Base-by-base conservation (phyloP, 2,329 filamentous ascomycete genomes). In the Sporothrix pseudoabietina region DNA sequence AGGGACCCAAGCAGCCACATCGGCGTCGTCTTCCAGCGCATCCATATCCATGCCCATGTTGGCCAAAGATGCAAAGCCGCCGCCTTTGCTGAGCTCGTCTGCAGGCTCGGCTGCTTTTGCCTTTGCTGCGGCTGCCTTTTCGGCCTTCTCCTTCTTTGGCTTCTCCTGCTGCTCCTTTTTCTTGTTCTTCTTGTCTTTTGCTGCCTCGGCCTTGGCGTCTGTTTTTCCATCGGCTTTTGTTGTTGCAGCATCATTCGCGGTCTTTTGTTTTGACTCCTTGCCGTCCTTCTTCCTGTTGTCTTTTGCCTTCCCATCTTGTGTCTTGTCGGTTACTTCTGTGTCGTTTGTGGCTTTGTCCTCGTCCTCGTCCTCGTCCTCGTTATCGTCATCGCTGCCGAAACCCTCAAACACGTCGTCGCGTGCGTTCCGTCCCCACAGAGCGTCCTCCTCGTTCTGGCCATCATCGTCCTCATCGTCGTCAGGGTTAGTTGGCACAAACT, bases 1-100 rank as follows among this genome's bases (percentile, higher is more conserved):
- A 8, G 87, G 83, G 73, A 88, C 86, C 96, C 96, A 99, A 39
- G 88, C 91, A 16, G 92, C 92, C 71, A 97, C 87, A 79, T 96
- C 91, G 16, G 89, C 84, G 44, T 89, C 90, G 71, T 89, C 86
- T 6, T 81, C 81, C n/a, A 84, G 85, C 0, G 52, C 72, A 12
- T 74, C 73, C 55, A 59, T 59, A 55, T 68, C 47, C 22, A 87
- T 85, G 35, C 86, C 81, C 39, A 47, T 47, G 65, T 87, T 83
- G 39, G 86, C 84, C 16, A 92, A 81, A 63, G 86, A 86, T 66
- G 85, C 80, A 76, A 92, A 92, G 32, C 85, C 80, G 76, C 87
- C 83, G 79, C 82, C 47, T n/a, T 73, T 78, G 75, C 82, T 81
- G 73, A 85, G 76, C 78, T 85, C 80, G 71, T 81, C 74, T 52